A percentile compares a stretch with the other conserved stretches of the same genome.
phyloP scores from a whole-genome alignment of 1,284 basidiomycete species.

The Vanrija humicola region DNA sequence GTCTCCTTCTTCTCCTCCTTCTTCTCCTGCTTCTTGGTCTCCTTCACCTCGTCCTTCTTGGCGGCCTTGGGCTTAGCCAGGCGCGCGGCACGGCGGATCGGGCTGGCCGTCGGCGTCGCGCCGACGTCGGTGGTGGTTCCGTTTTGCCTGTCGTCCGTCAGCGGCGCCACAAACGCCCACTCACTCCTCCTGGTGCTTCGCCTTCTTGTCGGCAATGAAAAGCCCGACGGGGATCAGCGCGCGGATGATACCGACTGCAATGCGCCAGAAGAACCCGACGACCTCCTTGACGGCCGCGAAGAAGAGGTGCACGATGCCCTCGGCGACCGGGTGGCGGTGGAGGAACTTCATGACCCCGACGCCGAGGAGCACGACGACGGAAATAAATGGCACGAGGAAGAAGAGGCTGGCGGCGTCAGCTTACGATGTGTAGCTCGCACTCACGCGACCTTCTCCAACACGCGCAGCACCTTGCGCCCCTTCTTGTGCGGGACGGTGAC shows the following conservation, averaged over 20 bases:
- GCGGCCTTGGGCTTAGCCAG: neutral
- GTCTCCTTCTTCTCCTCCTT: neutral
- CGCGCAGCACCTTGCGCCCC: slow-evolving; percentile 3
- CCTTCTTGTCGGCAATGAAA: neutral
- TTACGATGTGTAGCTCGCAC: neutral
- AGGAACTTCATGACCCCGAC: slow-evolving; percentile 26
- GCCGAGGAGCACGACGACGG: slow-evolving; percentile 12
- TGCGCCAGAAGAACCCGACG: neutral
- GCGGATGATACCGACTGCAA: neutral
- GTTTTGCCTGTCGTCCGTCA: neutral
- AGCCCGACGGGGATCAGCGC: neutral
- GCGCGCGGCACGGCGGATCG: neutral
- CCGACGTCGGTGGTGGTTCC: neutral
- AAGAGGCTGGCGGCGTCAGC: neutral
- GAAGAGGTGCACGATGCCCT: slow-evolving; percentile 17
- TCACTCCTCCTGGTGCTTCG: neutral
- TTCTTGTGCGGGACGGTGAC: slow-evolving; percentile 14
- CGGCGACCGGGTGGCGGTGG: slow-evolving; percentile 25
- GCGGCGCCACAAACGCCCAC: too few species aligned
- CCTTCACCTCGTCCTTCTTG: too few species aligned
- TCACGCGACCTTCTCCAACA: slow-evolving; percentile 20
- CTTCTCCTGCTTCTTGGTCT: neutral
- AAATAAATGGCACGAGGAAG: neutral
- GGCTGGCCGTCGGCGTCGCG: neutral
- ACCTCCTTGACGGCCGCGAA: slow-evolving; percentile 25